These are phyloP conservation scores for Allium sativum DNA, from an alignment of 106 monocot species.

Conservation along the genomic window DNA sequence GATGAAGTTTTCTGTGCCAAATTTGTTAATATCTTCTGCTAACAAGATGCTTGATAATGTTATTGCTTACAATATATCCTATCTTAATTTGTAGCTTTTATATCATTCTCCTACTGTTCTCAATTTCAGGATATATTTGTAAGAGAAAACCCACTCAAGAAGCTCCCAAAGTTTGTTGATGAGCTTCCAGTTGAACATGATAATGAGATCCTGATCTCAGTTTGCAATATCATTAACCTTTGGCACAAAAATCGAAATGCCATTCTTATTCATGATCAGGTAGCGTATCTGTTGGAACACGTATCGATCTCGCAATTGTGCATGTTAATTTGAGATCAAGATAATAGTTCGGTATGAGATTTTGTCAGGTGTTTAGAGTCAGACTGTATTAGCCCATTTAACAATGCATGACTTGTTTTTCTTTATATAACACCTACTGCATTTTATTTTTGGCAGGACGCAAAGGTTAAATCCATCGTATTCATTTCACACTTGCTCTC, in stretches of 20 bases:
- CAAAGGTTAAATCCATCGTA: conserved; percentile 34
- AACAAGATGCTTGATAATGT: too few species aligned
- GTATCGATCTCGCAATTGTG: too few species aligned
- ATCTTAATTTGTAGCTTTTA: background rate
- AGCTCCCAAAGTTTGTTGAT: conserved; percentile 36
- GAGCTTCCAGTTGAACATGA: conserved; percentile 25
- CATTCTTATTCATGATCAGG: conserved; percentile 70
- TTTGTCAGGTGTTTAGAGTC: too few species aligned
- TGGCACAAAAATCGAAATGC: conserved; percentile 58
- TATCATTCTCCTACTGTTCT: background rate
- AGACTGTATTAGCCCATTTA: too few species aligned
- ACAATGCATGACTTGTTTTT: background rate
- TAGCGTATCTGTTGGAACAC: background rate
- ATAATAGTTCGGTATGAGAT: too few species aligned
- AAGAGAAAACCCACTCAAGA: conserved; percentile 17
- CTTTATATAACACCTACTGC: background rate
- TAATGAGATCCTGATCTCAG: conserved; percentile 29
- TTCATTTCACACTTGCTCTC: conserved; percentile 23
- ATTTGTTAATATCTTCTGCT: too few species aligned
- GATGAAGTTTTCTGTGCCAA: too few species aligned
- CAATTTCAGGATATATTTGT: conserved; percentile 20
- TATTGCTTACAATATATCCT: background rate
- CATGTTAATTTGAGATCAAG: too few species aligned
- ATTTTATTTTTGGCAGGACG: conserved; percentile 24
- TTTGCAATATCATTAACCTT: conserved; percentile 44